Conservation (phyloP, 176 grass and related monocot genomes). For the Zea mays region Zm-B73-REFERENCE-NAM-5.0 NC_050104.1:159547501-159548000, state of each 20-base stretch:
- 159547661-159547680: constrained; percentile 76
- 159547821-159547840: constrained; percentile 95
- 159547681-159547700: not conserved
- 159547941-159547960: constrained; percentile 24
- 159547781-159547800: constrained; percentile 90
- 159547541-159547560: constrained; percentile 93
- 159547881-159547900: constrained; percentile 89
- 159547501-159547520: constrained; percentile 72
- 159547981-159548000: constrained; percentile 31
- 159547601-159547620: constrained; percentile 91
- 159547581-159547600: constrained; percentile 92
- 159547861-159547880: constrained; percentile 93
- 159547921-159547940: constrained; percentile 57
- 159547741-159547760: constrained; percentile 1
- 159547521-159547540: constrained; percentile 86
- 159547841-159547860: constrained; percentile 96
- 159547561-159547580: constrained; percentile 83
- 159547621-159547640: constrained; percentile 82
- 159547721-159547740: not conserved
- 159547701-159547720: constrained; percentile 7
- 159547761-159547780: constrained; percentile 68
- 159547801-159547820: constrained; percentile 81
- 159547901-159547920: constrained; percentile 80
- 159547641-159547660: constrained; percentile 88
- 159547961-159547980: not conserved